Evolutionary conservation across 768 basidiomycete species (phyloP).

Genomic region (Boletus tylopilopsis): DNA sequence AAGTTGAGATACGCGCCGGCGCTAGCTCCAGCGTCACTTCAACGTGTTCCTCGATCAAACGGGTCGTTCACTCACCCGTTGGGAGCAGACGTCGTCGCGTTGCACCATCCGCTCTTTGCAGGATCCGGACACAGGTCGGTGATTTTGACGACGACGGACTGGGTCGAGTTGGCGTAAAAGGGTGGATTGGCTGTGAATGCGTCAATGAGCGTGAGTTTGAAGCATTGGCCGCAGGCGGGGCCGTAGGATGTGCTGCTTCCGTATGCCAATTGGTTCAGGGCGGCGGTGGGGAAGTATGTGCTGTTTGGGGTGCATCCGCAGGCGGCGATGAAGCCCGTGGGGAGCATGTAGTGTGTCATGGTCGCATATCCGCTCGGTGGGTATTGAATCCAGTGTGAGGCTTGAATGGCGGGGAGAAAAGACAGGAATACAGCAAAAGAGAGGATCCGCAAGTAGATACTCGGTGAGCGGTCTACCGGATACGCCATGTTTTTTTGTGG

Average conservation of each 20-base stretch:
- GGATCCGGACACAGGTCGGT: conserved; percentile 77
- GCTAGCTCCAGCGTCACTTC: conserved; percentile 34
- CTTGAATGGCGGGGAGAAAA: conserved; percentile 21
- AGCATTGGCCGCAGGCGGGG: conserved; percentile 74
- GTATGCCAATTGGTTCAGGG: conserved; percentile 75
- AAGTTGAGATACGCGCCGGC: conserved; percentile 74
- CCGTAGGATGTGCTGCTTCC: conserved; percentile 73
- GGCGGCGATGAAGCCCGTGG: conserved; percentile 48
- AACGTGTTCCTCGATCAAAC: background rate
- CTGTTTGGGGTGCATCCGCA: conserved; percentile 74
- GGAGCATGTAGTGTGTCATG: conserved; percentile 70
- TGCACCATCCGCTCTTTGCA: conserved; percentile 65
- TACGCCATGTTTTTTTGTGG: conserved; percentile 17
- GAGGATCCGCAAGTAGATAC: conserved; percentile 14
- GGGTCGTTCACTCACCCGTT: conserved; percentile 52
- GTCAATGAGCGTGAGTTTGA: conserved; percentile 70
- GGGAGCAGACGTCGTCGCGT: conserved; percentile 53
- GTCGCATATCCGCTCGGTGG: conserved; percentile 61
- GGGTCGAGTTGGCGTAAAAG: conserved; percentile 58
- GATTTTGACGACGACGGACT: conserved; percentile 69
- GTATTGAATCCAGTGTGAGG: conserved; percentile 61
- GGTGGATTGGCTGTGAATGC: conserved; percentile 64
- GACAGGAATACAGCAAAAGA: conserved; percentile 23
- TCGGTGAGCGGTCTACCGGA: background rate
- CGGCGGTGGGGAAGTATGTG: conserved; percentile 72